These are phyloP conservation scores for Quercus suber DNA, from an alignment of 306 rosid species.

Conservation along the genomic window DNA sequence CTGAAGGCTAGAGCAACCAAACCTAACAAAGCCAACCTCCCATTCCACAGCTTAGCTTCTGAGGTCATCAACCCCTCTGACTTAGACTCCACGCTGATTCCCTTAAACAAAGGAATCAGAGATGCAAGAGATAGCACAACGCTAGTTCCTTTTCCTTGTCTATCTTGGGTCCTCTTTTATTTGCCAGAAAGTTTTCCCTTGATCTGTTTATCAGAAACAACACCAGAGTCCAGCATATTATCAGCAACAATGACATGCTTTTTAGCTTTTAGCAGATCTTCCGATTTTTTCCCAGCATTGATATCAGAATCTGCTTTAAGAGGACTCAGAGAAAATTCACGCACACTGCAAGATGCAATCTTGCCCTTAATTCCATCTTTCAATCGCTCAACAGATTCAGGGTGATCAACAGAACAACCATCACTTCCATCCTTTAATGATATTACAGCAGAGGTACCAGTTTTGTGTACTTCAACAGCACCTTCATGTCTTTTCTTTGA, in stretches of 20 bases:
- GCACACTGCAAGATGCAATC: conserved; percentile 33
- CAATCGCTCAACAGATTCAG: conserved; percentile 41
- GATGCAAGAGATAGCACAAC: no score
- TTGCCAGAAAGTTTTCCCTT: conserved; percentile 34
- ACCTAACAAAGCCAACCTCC: no score
- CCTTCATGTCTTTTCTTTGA: conserved; percentile 47
- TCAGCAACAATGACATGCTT: conserved; percentile 34
- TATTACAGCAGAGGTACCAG: conserved; percentile 32
- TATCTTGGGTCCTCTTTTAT: conserved; percentile 49
- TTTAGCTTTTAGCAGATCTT: conserved; percentile 36
- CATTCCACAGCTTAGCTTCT: no score
- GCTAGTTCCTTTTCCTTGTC: conserved; percentile 29
- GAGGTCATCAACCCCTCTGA: no score
- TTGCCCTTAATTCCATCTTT: conserved; percentile 50
- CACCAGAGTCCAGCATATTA: conserved; percentile 24
- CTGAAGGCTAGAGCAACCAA: no score
- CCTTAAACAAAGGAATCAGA: no score
- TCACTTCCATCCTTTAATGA: conserved; percentile 37
- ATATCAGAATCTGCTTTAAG: conserved; percentile 38
- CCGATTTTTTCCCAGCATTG: conserved; percentile 43
- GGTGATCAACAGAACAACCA: conserved; percentile 29
- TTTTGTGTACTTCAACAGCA: conserved; percentile 40
- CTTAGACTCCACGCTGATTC: no score
- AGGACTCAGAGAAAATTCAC: conserved; percentile 32
- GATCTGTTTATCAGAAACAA: conserved; percentile 34